Percentiles rank a stretch among this genome's conserved stretches.
phyloP scores from a whole-genome alignment of 495 filamentous ascomycete species.

The Cudoniella acicularis region DNA sequence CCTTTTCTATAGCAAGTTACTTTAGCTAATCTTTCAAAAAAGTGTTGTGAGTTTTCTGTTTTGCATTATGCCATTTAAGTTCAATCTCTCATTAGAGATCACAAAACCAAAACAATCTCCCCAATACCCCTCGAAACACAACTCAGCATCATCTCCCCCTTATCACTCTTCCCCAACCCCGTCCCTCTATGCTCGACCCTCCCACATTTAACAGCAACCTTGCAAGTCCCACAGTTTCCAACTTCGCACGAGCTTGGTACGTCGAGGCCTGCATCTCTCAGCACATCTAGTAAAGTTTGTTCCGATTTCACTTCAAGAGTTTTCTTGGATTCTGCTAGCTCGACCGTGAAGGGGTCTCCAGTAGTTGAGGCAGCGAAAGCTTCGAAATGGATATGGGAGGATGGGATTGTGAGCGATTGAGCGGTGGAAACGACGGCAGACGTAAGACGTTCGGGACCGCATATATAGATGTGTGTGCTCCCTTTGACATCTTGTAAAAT shows the following conservation, averaged over 20 bases:
- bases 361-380: slow-evolving; percentile 43
- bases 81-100: too few species aligned
- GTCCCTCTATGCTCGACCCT: slow-evolving; percentile 49
- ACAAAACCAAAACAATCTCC: not conserved
- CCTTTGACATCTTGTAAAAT: slow-evolving; percentile 42
- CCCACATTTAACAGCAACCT: slow-evolving; percentile 38
- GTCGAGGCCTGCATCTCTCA: slow-evolving; percentile 36
- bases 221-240: slow-evolving; percentile 53
- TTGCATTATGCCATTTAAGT: too few species aligned
- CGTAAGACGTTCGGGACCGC: slow-evolving; percentile 46
- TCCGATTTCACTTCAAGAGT: slow-evolving; percentile 30
- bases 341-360: slow-evolving; percentile 51
- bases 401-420: slow-evolving; percentile 29
- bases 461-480: slow-evolving; percentile 49
- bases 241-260: slow-evolving; percentile 48
- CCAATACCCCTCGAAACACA: not conserved
- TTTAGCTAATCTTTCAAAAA: too few species aligned
- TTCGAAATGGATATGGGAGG: slow-evolving; percentile 48
- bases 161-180: slow-evolving; percentile 31
- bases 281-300: slow-evolving; percentile 33
- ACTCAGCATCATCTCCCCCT: slow-evolving; percentile 27
- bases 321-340: slow-evolving; percentile 30
- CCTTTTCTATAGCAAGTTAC: too few species aligned
- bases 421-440: slow-evolving; percentile 36
- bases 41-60: too few species aligned